Evolutionary conservation across 2,329 filamentous ascomycete genomes (phyloP).

Genomic region (Dactylellina leptospora): DNA sequence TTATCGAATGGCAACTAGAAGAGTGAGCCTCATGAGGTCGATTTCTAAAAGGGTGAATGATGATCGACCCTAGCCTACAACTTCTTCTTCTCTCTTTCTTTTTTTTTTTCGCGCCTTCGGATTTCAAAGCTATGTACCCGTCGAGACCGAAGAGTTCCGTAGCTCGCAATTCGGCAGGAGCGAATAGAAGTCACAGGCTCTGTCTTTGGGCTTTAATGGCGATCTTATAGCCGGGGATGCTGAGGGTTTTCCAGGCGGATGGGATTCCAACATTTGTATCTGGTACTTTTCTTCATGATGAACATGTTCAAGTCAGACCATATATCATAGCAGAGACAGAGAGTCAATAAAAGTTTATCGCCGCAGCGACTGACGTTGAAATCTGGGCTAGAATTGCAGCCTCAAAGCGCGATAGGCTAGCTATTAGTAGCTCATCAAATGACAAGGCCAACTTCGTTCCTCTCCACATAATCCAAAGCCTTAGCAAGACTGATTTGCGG

Average conservation of each 20-base stretch:
- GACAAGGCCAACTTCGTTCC: too few relatives aligned
- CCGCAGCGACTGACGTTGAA: too few relatives aligned
- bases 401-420: too few relatives aligned
- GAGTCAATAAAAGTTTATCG: too few relatives aligned
- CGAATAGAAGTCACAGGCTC: constrained; percentile 11
- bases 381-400: too few relatives aligned
- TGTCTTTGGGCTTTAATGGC: background rate
- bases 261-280: constrained; percentile 1
- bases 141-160: constrained; percentile 20
- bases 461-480: background rate
- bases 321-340: too few relatives aligned
- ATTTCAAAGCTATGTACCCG: constrained; percentile 12
- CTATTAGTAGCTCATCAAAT: too few relatives aligned
- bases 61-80: constrained; percentile 4
- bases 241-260: background rate
- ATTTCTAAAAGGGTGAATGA: background rate
- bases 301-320: background rate
- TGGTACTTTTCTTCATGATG: constrained; percentile 2
- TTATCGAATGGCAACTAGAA: background rate
- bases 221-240: constrained; percentile 7
- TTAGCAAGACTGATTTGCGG: too few relatives aligned
- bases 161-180: constrained; percentile 26
- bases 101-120: constrained; percentile 38
- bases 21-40: constrained; percentile 32
- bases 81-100: background rate